phyloP scores from a whole-genome alignment of 495 filamentous ascomycete genomes.

The Trichoderma reesei region DNA sequence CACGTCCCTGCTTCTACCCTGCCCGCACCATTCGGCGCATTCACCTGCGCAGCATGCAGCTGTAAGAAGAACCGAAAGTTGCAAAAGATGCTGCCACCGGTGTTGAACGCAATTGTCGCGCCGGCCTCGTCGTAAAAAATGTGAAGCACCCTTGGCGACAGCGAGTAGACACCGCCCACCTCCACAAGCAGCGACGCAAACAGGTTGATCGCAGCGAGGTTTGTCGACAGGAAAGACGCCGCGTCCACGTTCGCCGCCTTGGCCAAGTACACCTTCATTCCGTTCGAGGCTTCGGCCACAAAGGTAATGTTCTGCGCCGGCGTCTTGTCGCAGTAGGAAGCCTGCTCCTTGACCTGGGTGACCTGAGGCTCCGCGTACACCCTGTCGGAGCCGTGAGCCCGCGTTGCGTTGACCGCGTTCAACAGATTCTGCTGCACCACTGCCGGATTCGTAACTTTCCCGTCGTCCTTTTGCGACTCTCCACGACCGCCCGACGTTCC shows the following conservation, averaged over 20 bases:
- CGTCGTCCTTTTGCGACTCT: constrained; percentile 22
- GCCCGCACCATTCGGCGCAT: constrained; percentile 22
- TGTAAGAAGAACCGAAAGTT: constrained; percentile 82
- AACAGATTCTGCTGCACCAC: constrained; percentile 55
- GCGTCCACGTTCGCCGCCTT: constrained; percentile 38
- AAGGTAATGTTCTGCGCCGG: constrained; percentile 72
- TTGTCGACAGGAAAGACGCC: constrained; percentile 49
- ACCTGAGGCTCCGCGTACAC: constrained; percentile 63
- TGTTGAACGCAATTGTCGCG: constrained; percentile 88
- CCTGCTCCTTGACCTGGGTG: constrained; percentile 68
- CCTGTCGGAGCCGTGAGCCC: constrained; percentile 61
- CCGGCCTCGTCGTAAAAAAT: constrained; percentile 78
- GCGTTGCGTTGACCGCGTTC: constrained; percentile 72
- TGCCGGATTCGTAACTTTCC: constrained; percentile 44
- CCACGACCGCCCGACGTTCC: background rate
- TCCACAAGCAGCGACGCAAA: constrained; percentile 67
- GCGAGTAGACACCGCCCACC: constrained; percentile 57
- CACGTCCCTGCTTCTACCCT: constrained; percentile 62
- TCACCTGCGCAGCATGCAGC: constrained; percentile 48
- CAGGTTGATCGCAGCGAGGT: constrained; percentile 51
- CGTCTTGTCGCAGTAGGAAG: constrained; percentile 79
- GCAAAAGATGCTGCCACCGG: constrained; percentile 78
- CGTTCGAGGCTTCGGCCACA: constrained; percentile 56
- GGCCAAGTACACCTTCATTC: constrained; percentile 66
- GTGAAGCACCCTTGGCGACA: constrained; percentile 54